Evolutionary conservation across 176 grass and related monocot genomes (phyloP).

Genomic region (Stipa capillata): DNA sequence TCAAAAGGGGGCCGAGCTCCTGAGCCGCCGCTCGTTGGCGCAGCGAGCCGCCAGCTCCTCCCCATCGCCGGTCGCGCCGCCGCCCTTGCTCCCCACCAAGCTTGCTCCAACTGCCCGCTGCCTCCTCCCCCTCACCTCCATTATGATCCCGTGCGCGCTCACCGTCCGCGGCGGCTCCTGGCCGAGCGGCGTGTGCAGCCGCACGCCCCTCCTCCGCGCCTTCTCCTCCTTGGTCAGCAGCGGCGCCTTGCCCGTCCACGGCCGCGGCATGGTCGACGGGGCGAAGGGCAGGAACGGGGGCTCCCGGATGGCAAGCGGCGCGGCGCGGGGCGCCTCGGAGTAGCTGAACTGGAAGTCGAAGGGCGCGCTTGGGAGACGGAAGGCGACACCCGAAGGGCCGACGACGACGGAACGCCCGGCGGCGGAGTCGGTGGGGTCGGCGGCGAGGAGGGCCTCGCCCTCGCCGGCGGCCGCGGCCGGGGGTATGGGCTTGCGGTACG

Average conservation of each 20-base stretch:
- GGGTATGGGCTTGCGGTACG: conserved; percentile 64
- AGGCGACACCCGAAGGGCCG: conserved; percentile 55
- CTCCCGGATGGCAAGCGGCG: conserved; percentile 77
- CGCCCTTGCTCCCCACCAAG: no score
- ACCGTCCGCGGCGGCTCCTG: conserved; percentile 9
- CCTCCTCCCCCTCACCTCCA: conserved; percentile 43
- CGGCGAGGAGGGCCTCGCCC: conserved; percentile 39
- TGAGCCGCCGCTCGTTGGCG: no score
- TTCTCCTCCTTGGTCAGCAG: conserved; percentile 88
- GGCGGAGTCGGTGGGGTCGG: no score
- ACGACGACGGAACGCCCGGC: conserved; percentile 51
- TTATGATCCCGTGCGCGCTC: conserved; percentile 46
- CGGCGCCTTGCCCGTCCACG: conserved; percentile 90
- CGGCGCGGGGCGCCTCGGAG: no score
- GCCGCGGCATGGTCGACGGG: conserved; percentile 77
- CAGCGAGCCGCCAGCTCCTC: no score
- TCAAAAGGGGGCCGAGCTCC: no score
- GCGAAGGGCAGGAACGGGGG: conserved; percentile 90
- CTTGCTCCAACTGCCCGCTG: no score
- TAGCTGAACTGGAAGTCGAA: conserved; percentile 92
- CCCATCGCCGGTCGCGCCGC: no score
- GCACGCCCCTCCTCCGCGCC: conserved; percentile 50
- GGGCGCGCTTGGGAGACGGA: conserved; percentile 58
- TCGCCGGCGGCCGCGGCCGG: conserved; percentile 20
- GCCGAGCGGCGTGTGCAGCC: conserved; percentile 61